Evolutionary conservation across 2,329 filamentous ascomycete genomes (phyloP).

Genomic region (Fonsecaea nubica): DNA sequence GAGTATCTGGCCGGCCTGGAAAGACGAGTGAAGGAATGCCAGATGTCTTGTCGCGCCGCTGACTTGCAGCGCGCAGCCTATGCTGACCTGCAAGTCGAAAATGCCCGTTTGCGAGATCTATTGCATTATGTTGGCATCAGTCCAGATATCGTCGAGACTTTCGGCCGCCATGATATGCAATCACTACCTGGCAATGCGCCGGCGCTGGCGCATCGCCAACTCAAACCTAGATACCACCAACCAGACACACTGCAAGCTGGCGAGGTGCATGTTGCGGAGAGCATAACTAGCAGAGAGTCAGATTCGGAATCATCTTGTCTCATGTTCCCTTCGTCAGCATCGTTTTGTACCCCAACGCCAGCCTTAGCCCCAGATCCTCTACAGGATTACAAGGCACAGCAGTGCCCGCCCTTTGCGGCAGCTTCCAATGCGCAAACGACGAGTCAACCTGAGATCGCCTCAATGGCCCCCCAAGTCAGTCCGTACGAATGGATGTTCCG

Average conservation of each 20-base stretch:
- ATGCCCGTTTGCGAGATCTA: conserved; percentile 32
- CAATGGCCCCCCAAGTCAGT: background rate
- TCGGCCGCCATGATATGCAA: conserved; percentile 14
- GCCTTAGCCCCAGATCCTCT: background rate
- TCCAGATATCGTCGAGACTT: conserved; percentile 28
- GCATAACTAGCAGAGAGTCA: background rate
- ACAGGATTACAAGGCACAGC: background rate
- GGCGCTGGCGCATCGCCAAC: conserved; percentile 9
- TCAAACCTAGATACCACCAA: conserved; percentile 24
- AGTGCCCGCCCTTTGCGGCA: conserved; percentile 2
- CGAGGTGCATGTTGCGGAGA: background rate
- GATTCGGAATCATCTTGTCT: conserved; percentile 1
- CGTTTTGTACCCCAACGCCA: background rate
- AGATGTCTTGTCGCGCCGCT: conserved; percentile 33
- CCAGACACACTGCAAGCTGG: background rate
- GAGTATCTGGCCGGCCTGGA: conserved; percentile 40
- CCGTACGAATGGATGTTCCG: conserved; percentile 18
- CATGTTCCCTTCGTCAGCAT: background rate
- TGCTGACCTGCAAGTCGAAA: conserved; percentile 34
- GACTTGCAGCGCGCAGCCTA: conserved; percentile 31
- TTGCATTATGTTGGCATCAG: conserved; percentile 29
- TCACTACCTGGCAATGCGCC: background rate
- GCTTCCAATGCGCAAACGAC: background rate
- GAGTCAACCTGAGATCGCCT: background rate
- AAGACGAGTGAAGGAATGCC: conserved; percentile 35